phyloP scores from a whole-genome alignment of 208 protist species.

The Leishmania aethiopica region DNA sequence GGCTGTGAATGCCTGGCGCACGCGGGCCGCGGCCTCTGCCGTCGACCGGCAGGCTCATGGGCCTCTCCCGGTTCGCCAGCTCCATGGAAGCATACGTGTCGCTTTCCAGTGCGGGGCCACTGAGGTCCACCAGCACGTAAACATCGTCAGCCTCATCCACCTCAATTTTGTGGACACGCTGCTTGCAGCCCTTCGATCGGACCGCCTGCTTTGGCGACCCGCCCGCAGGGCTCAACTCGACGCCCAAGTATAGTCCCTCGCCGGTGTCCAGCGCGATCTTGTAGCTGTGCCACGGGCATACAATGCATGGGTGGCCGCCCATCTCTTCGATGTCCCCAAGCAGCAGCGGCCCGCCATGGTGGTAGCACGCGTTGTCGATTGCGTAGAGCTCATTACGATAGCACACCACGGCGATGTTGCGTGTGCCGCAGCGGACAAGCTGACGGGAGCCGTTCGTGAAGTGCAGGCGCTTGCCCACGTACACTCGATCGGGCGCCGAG shows the following conservation, averaged over 20 bases:
- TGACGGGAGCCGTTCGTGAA: conserved; percentile 59
- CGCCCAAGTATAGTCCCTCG: conserved; percentile 85
- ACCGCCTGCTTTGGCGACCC: conserved; percentile 39
- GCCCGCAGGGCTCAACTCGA: conserved; percentile 49
- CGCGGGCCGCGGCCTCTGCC: conserved; percentile 10
- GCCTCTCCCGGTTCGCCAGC: conserved; percentile 64
- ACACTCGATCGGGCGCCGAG: conserved; percentile 21
- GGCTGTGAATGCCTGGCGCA: conserved; percentile 47
- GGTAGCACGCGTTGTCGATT: conserved; percentile 93
- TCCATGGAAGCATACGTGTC: conserved; percentile 80
- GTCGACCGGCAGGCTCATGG: conserved; percentile 45
- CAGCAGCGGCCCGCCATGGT: conserved; percentile 89
- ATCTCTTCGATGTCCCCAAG: conserved; percentile 92
- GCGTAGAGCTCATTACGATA: conserved; percentile 73
- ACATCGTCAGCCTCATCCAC: conserved; percentile 68
- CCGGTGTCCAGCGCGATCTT: conserved; percentile 88
- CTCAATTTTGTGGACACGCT: conserved; percentile 74
- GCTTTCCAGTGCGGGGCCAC: conserved; percentile 57
- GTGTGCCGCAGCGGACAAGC: conserved; percentile 76
- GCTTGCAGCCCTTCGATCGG: conserved; percentile 86
- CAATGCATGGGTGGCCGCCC: conserved; percentile 86
- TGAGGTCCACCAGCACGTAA: conserved; percentile 64
- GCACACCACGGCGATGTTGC: conserved; percentile 84
- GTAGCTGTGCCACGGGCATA: conserved; percentile 93
- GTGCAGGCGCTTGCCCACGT: conserved; percentile 30